phyloP scores from a whole-genome alignment of 805 yeast species.

The Starmerella bombicola region DNA sequence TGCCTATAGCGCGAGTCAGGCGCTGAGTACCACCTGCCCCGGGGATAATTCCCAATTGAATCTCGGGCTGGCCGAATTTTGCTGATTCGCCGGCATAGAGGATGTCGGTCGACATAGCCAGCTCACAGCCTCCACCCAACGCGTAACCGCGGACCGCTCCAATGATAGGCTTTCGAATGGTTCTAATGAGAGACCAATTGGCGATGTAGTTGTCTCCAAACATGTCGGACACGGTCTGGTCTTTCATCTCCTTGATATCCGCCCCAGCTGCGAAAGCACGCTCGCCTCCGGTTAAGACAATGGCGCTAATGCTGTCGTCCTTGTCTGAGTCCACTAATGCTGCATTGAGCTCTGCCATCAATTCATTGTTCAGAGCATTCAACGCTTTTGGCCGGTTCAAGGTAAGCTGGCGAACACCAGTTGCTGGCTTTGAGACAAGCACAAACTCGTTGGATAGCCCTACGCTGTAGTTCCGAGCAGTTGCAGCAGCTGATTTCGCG shows the following conservation, averaged over 20 bases:
- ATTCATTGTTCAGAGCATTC: constrained; percentile 32
- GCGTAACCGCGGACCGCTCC: constrained; percentile 47
- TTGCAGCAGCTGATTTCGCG: not conserved
- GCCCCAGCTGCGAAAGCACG: constrained; percentile 46
- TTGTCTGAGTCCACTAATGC: constrained; percentile 31
- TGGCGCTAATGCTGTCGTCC: constrained; percentile 34
- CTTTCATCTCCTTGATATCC: constrained; percentile 41
- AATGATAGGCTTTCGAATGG: constrained; percentile 37
- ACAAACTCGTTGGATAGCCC: constrained; percentile 29
- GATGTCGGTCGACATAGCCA: constrained; percentile 43
- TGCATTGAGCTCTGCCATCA: constrained; percentile 31
- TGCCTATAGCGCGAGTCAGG: constrained; percentile 38
- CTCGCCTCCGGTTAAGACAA: constrained; percentile 37
- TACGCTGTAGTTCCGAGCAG: constrained; percentile 17
- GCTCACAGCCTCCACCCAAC: constrained; percentile 46
- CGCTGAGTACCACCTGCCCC: constrained; percentile 46
- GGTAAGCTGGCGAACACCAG: constrained; percentile 32
- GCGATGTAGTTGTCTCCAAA: constrained; percentile 30
- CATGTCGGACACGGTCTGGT: constrained; percentile 30
- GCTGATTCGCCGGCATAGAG: constrained; percentile 40
- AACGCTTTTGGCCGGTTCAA: constrained; percentile 37
- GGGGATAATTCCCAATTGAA: constrained; percentile 40
- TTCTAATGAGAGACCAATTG: constrained; percentile 32
- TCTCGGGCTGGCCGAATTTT: constrained; percentile 44
- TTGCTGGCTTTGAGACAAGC: constrained; percentile 31